Evolutionary conservation across 2,329 filamentous ascomycete species (phyloP).

Genomic region (Emergomyces orientalis): DNA sequence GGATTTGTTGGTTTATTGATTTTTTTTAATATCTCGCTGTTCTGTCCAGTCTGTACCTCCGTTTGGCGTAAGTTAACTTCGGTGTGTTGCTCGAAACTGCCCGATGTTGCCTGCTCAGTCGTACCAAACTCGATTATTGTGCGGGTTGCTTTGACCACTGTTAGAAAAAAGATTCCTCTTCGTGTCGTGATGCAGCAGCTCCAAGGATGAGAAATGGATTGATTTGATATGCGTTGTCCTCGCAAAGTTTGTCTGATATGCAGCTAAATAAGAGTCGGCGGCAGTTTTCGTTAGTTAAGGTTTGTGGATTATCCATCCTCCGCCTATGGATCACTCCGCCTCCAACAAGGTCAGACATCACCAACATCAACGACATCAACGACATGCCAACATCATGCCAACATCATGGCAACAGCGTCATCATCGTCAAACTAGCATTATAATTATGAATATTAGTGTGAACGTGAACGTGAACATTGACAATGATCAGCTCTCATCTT

Average conservation of each 20-base stretch:
- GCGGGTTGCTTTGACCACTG: background rate
- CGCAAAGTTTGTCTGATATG: background rate
- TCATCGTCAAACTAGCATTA: background rate
- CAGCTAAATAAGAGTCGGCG: background rate
- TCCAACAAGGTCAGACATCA: background rate
- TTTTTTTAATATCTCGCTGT: background rate
- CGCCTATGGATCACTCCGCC: background rate
- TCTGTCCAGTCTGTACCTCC: background rate
- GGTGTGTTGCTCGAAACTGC: background rate
- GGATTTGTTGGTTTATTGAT: background rate
- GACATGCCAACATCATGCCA: too few species aligned
- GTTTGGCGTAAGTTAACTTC: background rate
- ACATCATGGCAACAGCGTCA: background rate
- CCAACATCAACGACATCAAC: too few species aligned
- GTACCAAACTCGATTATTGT: background rate
- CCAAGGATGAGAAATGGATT: background rate
- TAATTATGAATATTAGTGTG: background rate
- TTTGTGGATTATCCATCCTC: conserved; percentile 5
- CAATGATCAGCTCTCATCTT: background rate
- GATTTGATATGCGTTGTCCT: background rate
- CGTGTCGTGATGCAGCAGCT: background rate
- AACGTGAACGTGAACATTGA: background rate
- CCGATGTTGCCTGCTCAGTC: background rate
- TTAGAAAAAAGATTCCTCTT: background rate
- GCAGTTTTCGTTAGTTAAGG: background rate